Conservation (phyloP, 2,329 filamentous ascomycete species). For the Dothistroma septosporum region DNA sequence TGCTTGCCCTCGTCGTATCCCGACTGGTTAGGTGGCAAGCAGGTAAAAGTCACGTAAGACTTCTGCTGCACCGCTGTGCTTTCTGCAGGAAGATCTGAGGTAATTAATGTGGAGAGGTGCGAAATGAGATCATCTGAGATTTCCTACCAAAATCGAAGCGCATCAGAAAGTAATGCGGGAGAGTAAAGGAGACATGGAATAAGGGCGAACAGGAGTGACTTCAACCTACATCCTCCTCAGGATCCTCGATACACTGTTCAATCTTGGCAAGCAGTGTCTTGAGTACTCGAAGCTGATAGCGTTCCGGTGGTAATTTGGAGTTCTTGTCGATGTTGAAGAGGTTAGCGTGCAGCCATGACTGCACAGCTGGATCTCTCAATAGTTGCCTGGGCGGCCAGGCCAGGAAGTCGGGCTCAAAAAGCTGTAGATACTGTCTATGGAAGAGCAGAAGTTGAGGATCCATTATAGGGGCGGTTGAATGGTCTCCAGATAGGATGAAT, state of each 20-base stretch:
- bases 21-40: conserved; percentile 25
- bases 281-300: conserved; percentile 68
- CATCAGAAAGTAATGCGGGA: conserved; percentile 24
- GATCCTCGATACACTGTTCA: conserved; percentile 71
- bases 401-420: conserved; percentile 59
- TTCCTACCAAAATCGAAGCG: conserved; percentile 53
- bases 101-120: conserved; percentile 61
- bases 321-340: conserved; percentile 61
- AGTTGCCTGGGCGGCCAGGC: conserved; percentile 58
- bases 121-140: conserved; percentile 77
- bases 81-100: conserved; percentile 61
- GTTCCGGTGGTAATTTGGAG: conserved; percentile 57
- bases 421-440: conserved; percentile 73
- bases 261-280: conserved; percentile 68
- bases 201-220: conserved; percentile 36
- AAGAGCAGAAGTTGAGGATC: conserved; percentile 45
- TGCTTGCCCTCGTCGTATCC: conserved; percentile 15
- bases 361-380: conserved; percentile 59
- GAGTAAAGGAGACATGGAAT: conserved; percentile 13
- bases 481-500: neutral
- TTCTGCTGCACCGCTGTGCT: conserved; percentile 64
- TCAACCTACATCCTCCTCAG: conserved; percentile 90
- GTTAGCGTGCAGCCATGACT: conserved; percentile 60
- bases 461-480: conserved; percentile 20
- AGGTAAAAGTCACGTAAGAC: conserved; percentile 68